Base-by-base conservation (phyloP, 176 grass and related monocot species). In the Lolium perenne region DNA sequence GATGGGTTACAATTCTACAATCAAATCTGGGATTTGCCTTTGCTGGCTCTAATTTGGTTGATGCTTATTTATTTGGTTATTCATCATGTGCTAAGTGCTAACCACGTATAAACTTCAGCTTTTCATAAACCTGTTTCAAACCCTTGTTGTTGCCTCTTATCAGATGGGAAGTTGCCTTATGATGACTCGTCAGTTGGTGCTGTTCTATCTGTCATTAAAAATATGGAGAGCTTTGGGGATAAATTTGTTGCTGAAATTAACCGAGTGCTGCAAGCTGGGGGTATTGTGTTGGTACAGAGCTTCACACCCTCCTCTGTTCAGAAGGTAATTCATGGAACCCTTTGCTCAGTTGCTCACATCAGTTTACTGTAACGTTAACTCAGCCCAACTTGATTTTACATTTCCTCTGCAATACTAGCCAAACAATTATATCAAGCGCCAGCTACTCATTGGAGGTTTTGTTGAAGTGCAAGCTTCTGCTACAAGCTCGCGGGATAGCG, bases 141-240 rank as follows among this genome's bases (percentile, higher is more conserved):
- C 38, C 46, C 4, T 82, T 69, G 16, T 56, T 80, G 22, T 7
- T 85, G 49, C 2, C 32, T 29, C 4, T 13, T 26, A 62, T 57
- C 70, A 92, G 90, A 87, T 51, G 90, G 77, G 32, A 92, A 92
- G 80, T 60, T 94, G 55, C 84, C 92, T 38, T 87, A 85, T 32
- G 81, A 76, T 79, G 89, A 92, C 71, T 87, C 77, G 46, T 93
- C 83, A 29, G 71, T 95, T 40, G 93, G 91, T 78, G 48, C 85
- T 10, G 91, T 95, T 77, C 84, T 95, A 80, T 84, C 55, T 14
- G 77, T 89, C 9, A 83, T 80, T 17, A 86, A 89, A 85, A 80
- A 79, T 10, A 32, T 55, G 0, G 84, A 87, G 61, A 67, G 41
- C 72, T 80, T 93, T 25, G 65, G 62, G 14, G 87, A 90, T 20